Conservation (phyloP, 2,329 filamentous ascomycete genomes). For the Calcarisporium arbuscula region DNA sequence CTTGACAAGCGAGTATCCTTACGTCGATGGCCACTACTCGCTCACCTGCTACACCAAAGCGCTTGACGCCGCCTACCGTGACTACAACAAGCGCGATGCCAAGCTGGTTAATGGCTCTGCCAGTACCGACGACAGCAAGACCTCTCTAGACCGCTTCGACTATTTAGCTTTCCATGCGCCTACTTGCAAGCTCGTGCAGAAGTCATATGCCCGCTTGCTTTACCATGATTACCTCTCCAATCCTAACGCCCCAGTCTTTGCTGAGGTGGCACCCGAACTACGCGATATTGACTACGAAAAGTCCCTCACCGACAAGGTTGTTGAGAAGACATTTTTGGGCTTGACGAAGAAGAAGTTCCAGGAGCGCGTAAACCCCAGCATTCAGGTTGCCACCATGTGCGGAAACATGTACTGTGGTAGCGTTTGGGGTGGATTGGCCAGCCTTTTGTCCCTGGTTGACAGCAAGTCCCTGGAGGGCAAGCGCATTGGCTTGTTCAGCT, state of each 20-base stretch:
- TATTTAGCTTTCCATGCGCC: slow-evolving; percentile 79
- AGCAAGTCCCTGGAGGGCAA: slow-evolving; percentile 61
- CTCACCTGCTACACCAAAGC: slow-evolving; percentile 76
- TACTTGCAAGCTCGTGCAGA: slow-evolving; percentile 81
- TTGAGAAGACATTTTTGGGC: slow-evolving; percentile 83
- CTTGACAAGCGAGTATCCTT: slow-evolving; percentile 79
- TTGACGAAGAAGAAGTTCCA: slow-evolving; percentile 79
- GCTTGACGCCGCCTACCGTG: slow-evolving; percentile 74
- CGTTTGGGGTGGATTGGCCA: slow-evolving; percentile 70
- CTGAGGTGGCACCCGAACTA: slow-evolving; percentile 69
- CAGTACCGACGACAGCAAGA: slow-evolving; percentile 42
- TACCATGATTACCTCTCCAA: slow-evolving; percentile 81
- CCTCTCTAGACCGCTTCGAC: slow-evolving; percentile 72
- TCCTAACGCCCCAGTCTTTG: slow-evolving; percentile 60
- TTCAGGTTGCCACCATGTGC: slow-evolving; percentile 72
- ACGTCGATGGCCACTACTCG: slow-evolving; percentile 79
- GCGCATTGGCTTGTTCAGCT: slow-evolving; percentile 71
- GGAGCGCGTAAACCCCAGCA: slow-evolving; percentile 67
- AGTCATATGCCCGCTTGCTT: slow-evolving; percentile 75
- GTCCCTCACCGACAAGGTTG: slow-evolving; percentile 72
- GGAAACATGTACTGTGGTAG: slow-evolving; percentile 65
- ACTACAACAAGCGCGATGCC: slow-evolving; percentile 69
- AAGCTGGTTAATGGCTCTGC: slow-evolving; percentile 51
- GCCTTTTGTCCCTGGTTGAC: slow-evolving; percentile 59
- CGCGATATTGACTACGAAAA: slow-evolving; percentile 73